Base-by-base conservation (phyloP, 2,329 filamentous ascomycete species). In the Neopestalotiopsis sp. region DNA sequence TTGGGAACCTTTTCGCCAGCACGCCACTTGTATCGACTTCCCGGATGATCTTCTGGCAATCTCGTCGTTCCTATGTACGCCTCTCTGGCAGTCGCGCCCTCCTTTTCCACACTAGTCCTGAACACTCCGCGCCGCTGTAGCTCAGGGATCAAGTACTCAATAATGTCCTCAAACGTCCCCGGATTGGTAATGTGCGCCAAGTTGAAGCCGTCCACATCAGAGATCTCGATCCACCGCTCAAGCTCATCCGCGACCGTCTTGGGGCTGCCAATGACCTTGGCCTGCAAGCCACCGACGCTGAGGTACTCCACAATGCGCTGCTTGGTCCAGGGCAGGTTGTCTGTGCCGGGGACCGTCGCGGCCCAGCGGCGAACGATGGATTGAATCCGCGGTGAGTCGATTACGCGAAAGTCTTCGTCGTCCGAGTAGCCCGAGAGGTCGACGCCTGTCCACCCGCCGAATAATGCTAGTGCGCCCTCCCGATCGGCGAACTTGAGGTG, bases 381-480 rank as follows among this genome's bases (percentile, higher is more conserved):
- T 32, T 85, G 79, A 13, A 85, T 85, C 68, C 88, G 86, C 0
- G 81, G 80, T 0, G 86, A 86, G 68, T 90, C 86, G 5, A 81
- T 84, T 0, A 84, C 82, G 0, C 84, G 85, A 69, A 91, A 81
- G 6, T 87, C 86, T 71, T 89, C 83, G 67, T 90, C 88, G 0
- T 89, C 75, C 0, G 86, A 84, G 61, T 89, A 83, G 72, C 82
- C 82, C 3, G 84, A 87, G 10, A 90, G 81, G 72, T 90, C 88
- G 67, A 89, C 87, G 0, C 88, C 88, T 0, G 87, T 88, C 85
- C 86, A 89, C 0, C 87, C 86, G 49, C 82, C 84, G 69, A 88
- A 86, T 1, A 89, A 78, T 0, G 87, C 87, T 1, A 90, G 76
- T 0, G 85, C 87, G 0, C 86, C 87, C 13, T 87, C 79, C 0